Evolutionary conservation across 1,284 basidiomycete species (phyloP).

Genomic region (Rhodotorula sp.): DNA sequence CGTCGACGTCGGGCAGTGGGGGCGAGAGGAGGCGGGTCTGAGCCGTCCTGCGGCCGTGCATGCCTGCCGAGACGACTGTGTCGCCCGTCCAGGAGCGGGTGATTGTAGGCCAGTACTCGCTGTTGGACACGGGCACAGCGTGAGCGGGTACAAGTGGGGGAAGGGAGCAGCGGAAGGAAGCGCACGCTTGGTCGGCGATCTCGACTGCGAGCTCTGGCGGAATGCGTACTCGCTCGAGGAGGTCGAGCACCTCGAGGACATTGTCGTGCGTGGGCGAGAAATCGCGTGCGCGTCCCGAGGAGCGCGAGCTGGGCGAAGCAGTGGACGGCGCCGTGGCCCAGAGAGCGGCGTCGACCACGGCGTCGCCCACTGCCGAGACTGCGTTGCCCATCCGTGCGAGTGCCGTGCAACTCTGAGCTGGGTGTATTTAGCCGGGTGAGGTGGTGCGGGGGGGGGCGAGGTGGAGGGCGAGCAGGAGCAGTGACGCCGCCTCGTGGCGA

Average conservation of each 20-base stretch:
- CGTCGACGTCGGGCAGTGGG: not conserved
- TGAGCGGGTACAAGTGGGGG: too few relatives aligned
- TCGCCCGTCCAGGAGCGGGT: not conserved
- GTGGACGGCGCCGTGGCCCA: not conserved
- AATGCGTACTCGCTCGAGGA: not conserved
- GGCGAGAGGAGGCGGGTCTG: slow-evolving; percentile 1
- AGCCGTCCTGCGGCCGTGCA: not conserved
- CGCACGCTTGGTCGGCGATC: slow-evolving; percentile 23
- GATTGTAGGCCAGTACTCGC: slow-evolving; percentile 14
- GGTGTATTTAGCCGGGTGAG: too few relatives aligned
- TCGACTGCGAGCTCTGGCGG: slow-evolving; percentile 22
- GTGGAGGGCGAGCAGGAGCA: too few relatives aligned
- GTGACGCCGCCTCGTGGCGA: too few relatives aligned
- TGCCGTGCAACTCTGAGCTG: not conserved
- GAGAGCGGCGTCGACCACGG: not conserved
- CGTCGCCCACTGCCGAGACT: not conserved
- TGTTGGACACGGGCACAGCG: not conserved
- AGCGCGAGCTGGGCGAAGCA: not conserved
- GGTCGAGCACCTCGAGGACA: not conserved
- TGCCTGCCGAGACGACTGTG: not conserved
- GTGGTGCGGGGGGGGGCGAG: too few relatives aligned
- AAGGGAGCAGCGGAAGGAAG: too few relatives aligned
- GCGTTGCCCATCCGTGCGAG: not conserved
- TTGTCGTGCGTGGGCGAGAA: not conserved
- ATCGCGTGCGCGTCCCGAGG: not conserved